These are phyloP conservation scores for Rhododendron ovatum DNA, from an alignment of 148 eudicot species.

Conservation along the genomic window DNA sequence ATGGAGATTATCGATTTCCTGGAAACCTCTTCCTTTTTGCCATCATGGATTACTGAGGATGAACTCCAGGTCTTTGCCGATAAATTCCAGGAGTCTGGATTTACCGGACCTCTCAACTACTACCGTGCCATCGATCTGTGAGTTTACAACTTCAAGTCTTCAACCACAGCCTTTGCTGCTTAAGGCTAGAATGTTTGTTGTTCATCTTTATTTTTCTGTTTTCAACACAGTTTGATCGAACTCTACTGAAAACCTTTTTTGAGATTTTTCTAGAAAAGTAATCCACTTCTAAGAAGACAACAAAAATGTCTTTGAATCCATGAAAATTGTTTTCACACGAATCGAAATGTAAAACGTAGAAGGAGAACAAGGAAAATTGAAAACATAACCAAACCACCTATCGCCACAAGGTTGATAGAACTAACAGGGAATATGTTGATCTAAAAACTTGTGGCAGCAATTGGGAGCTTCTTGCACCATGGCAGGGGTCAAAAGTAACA, in stretches of 20 bases:
- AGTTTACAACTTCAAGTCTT: conserved; percentile 10
- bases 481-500: conserved; percentile 46
- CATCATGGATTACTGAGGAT: conserved; percentile 57
- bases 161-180: not conserved
- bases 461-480: conserved; percentile 52
- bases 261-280: not conserved
- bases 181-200: not conserved
- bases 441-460: conserved; percentile 25
- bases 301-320: not conserved
- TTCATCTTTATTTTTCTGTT: not conserved
- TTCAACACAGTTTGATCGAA: not conserved
- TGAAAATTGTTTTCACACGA: not conserved
- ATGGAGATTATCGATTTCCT: conserved; percentile 52
- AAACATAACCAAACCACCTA: not conserved
- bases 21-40: conserved; percentile 40
- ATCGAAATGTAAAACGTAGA: not conserved
- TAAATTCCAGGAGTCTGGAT: conserved; percentile 55
- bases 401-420: not conserved
- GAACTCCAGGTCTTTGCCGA: conserved; percentile 48
- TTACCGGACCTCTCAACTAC: conserved; percentile 52
- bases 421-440: not conserved
- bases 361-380: not conserved
- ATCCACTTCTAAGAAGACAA: not conserved
- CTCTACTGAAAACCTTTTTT: not conserved
- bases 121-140: conserved; percentile 60